phyloP scores from a whole-genome alignment of 1,284 basidiomycete species.

The Cutaneotrichosporon cutaneum region DNA sequence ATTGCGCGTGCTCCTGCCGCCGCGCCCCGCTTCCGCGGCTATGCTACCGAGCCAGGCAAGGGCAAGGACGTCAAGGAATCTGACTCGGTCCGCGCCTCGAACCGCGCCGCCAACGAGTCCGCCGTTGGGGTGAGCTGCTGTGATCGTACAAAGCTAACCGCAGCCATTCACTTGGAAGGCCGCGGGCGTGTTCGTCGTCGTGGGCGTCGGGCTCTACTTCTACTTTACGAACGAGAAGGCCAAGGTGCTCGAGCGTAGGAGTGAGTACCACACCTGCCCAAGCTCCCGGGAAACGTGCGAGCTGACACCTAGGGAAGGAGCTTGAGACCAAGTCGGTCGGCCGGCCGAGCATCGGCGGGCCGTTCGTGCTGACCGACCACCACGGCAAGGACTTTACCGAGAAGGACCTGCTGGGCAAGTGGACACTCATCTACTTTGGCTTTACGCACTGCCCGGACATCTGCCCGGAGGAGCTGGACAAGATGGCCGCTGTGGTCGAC shows the following conservation, averaged over 20 bases:
- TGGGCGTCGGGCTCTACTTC: constrained; percentile 76
- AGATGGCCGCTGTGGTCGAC: constrained; percentile 81
- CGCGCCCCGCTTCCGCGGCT: background rate
- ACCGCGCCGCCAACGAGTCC: constrained; percentile 23
- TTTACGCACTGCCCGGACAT: constrained; percentile 99
- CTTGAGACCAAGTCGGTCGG: constrained; percentile 60
- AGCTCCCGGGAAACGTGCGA: constrained; percentile 48
- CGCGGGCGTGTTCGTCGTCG: constrained; percentile 75
- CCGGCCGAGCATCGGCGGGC: constrained; percentile 78
- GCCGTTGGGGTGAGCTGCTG: constrained; percentile 28
- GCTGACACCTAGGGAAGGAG: constrained; percentile 61
- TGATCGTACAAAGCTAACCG: background rate
- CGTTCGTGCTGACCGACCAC: constrained; percentile 74
- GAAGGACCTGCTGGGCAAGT: constrained; percentile 76
- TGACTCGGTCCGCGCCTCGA: constrained; percentile 7
- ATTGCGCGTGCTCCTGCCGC: background rate
- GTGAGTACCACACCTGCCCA: constrained; percentile 53
- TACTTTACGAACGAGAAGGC: constrained; percentile 90
- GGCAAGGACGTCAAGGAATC: background rate
- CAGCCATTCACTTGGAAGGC: constrained; percentile 86
- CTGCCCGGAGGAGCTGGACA: constrained; percentile 97
- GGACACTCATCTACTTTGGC: constrained; percentile 89
- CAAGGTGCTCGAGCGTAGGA: constrained; percentile 69
- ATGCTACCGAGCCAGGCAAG: constrained; percentile 5
- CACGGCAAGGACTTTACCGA: constrained; percentile 73